Percentiles rank a stretch among this genome's conserved stretches.
phyloP scores from a whole-genome alignment of 2,329 filamentous ascomycete genomes.

The Macrophomina phaseolina region DNA sequence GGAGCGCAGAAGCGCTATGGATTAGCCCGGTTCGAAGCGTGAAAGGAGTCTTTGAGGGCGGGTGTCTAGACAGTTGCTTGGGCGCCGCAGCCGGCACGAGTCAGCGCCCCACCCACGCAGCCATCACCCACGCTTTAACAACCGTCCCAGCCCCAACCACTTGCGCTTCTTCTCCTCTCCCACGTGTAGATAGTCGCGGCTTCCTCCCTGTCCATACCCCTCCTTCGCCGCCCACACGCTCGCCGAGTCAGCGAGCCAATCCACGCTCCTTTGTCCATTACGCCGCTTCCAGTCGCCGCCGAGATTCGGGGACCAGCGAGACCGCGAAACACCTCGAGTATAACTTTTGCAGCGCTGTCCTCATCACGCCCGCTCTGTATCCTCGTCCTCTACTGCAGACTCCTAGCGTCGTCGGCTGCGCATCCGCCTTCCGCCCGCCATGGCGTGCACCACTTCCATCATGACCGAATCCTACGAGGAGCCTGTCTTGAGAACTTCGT shows the following conservation, averaged over 20 bases:
- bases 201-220: conserved; percentile 8
- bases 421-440: conserved; percentile 27
- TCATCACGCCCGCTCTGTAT: background rate
- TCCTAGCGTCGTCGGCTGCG: background rate
- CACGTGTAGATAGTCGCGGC: conserved; percentile 22
- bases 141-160: background rate
- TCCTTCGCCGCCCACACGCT: background rate
- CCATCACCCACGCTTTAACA: conserved; percentile 11
- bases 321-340: background rate
- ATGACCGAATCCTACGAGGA: conserved; percentile 50
- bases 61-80: conserved; percentile 3
- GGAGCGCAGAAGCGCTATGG: background rate
- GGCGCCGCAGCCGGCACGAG: background rate
- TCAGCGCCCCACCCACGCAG: conserved; percentile 20
- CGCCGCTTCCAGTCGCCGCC: conserved; percentile 12
- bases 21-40: no score
- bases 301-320: conserved; percentile 2
- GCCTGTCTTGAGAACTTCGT: conserved; percentile 47
- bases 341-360: conserved; percentile 4
- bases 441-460: conserved; percentile 35
- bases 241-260: background rate
- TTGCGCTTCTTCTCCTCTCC: conserved; percentile 7
- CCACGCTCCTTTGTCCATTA: conserved; percentile 3
- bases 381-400: background rate
- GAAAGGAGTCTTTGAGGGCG: background rate